Percentiles rank a stretch among this genome's conserved stretches.
phyloP scores from a whole-genome alignment of 2,329 filamentous ascomycete species.

The Curvularia hawaiiensis region DNA sequence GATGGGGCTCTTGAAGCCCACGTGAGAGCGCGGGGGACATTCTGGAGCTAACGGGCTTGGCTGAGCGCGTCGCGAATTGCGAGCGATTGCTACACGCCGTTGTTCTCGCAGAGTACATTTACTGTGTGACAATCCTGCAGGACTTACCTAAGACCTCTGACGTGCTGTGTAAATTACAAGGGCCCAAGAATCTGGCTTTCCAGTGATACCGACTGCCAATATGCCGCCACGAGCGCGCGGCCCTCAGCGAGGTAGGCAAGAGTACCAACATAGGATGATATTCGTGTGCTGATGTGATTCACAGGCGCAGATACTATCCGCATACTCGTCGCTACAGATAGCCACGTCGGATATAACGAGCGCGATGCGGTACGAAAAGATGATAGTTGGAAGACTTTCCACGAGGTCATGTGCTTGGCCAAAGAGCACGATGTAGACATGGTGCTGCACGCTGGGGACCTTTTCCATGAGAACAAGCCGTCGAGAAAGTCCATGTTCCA shows the following conservation, averaged over 20 bases:
- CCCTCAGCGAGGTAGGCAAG: conserved; percentile 36
- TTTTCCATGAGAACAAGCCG: conserved; percentile 98
- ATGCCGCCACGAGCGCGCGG: conserved; percentile 38
- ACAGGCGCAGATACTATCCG: conserved; percentile 81
- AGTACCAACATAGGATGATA: neutral
- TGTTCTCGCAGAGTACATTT: neutral
- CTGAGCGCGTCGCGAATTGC: conserved; percentile 36
- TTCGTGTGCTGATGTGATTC: conserved; percentile 14
- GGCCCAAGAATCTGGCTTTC: neutral
- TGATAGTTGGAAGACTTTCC: conserved; percentile 95
- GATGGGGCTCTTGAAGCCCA: conserved; percentile 25
- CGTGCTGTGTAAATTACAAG: neutral
- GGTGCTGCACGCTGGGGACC: conserved; percentile 90
- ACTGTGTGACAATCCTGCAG: neutral
- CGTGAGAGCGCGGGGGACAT: conserved; percentile 32
- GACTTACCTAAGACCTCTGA: neutral
- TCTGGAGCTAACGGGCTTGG: conserved; percentile 27
- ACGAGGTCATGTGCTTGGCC: conserved; percentile 91
- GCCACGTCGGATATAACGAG: conserved; percentile 96
- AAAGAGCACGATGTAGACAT: conserved; percentile 93
- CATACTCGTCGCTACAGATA: conserved; percentile 92
- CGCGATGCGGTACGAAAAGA: conserved; percentile 92
- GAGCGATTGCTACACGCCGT: conserved; percentile 6
- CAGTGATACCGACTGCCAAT: neutral
- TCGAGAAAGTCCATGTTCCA: conserved; percentile 96